Conservation (phyloP, 768 basidiomycete species). For the Naematelia encephala region DNA sequence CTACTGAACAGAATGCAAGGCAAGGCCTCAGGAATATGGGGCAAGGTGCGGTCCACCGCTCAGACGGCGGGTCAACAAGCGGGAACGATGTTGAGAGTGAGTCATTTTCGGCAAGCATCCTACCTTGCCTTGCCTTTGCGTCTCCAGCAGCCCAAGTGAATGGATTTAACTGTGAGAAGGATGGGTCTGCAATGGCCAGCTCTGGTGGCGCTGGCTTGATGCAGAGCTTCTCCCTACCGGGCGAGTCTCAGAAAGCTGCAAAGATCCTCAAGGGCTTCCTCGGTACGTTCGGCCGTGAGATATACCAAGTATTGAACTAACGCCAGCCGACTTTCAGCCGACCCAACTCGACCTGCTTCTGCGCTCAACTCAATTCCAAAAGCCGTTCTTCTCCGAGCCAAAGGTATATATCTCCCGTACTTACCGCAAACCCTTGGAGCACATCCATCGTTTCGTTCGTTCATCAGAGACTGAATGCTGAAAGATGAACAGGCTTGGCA, state of each 20-base stretch:
- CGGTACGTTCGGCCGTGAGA: constrained; percentile 51
- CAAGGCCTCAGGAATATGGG: background rate
- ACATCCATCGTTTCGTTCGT: background rate
- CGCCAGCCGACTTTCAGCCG: constrained; percentile 57
- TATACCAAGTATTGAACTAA: background rate
- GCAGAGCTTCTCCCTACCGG: constrained; percentile 81
- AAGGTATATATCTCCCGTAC: constrained; percentile 62
- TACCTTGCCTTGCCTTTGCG: background rate
- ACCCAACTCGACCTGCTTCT: constrained; percentile 79
- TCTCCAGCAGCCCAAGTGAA: background rate
- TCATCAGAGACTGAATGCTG: constrained; percentile 5
- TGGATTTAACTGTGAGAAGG: constrained; percentile 15
- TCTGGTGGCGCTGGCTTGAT: constrained; percentile 50
- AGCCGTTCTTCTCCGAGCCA: constrained; percentile 78
- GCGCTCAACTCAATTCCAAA: constrained; percentile 94
- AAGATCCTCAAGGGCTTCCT: constrained; percentile 86
- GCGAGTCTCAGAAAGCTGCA: constrained; percentile 90
- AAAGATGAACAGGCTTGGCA: constrained; percentile 74
- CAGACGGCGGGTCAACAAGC: constrained; percentile 23
- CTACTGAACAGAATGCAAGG: background rate
- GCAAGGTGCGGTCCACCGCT: background rate
- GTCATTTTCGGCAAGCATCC: too few species aligned
- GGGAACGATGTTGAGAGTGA: constrained; percentile 28
- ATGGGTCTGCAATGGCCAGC: constrained; percentile 26
- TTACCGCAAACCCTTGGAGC: too few species aligned